These are phyloP conservation scores for Phaseolus lunatus DNA, from an alignment of 306 rosid genomes.

Conservation along the genomic window DNA sequence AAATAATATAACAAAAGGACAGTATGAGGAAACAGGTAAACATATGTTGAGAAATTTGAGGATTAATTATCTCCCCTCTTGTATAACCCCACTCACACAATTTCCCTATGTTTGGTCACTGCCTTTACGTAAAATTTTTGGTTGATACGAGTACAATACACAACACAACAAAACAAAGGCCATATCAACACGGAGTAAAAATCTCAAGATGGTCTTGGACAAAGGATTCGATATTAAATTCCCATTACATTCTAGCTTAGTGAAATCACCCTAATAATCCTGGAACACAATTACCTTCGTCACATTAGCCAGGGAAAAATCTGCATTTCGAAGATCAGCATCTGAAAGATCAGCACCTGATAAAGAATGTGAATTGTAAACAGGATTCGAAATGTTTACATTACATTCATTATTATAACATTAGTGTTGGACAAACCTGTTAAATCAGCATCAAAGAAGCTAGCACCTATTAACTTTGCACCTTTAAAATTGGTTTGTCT, in stretches of 20 bases:
- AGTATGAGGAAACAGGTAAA: neutral
- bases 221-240: neutral
- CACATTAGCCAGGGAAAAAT: conserved; percentile 93
- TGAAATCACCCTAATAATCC: neutral
- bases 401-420: conserved; percentile 6
- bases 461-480: conserved; percentile 87
- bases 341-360: conserved; percentile 95
- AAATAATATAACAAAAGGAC: conserved; percentile 6
- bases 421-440: conserved; percentile 60
- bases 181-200: neutral
- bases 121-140: conserved; percentile 3
- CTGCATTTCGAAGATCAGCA: conserved; percentile 88
- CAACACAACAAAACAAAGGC: conserved; percentile 3
- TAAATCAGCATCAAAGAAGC: conserved; percentile 96
- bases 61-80: neutral
- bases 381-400: too few species aligned
- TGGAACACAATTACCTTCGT: conserved; percentile 65
- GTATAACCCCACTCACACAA: neutral
- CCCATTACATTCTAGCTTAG: conserved; percentile 25
- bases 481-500: conserved; percentile 89
- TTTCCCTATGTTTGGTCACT: conserved; percentile 1
- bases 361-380: conserved; percentile 33
- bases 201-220: neutral
- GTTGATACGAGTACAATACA: neutral
- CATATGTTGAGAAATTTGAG: conserved; percentile 33